Percentiles rank a stretch among this genome's conserved stretches.
phyloP scores from a whole-genome alignment of 2,329 filamentous ascomycete genomes.

The Xylariaceae sp. region DNA sequence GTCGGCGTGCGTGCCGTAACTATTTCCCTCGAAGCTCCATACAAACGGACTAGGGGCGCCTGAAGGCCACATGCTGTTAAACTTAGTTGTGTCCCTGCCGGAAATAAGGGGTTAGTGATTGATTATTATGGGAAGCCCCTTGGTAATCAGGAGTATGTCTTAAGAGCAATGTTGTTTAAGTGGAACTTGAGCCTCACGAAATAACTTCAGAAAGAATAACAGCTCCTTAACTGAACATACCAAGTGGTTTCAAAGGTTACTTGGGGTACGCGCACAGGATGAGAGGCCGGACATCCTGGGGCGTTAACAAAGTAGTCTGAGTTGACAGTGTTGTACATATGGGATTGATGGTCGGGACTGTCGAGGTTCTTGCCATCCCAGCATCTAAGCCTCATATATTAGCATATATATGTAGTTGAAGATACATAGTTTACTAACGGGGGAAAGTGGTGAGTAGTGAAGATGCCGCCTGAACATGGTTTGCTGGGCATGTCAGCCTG shows the following conservation, averaged over 20 bases:
- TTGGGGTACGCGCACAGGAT: slow-evolving; percentile 46
- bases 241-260: too few relatives aligned
- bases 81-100: slow-evolving; percentile 43
- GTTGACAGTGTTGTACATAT: slow-evolving; percentile 37
- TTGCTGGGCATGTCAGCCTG: slow-evolving; percentile 44
- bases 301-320: slow-evolving; percentile 28
- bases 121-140: neutral
- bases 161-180: neutral
- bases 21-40: slow-evolving; percentile 38
- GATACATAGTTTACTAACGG: slow-evolving; percentile 31
- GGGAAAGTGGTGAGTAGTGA: slow-evolving; percentile 47
- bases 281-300: slow-evolving; percentile 37
- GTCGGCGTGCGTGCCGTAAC: slow-evolving; percentile 44
- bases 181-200: neutral
- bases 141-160: neutral
- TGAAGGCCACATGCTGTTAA: slow-evolving; percentile 44
- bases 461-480: slow-evolving; percentile 48
- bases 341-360: slow-evolving; percentile 31
- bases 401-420: slow-evolving; percentile 7
- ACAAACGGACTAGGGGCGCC: slow-evolving; percentile 38
- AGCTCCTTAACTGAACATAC: neutral
- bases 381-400: slow-evolving; percentile 27
- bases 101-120: neutral
- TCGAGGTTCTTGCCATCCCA: slow-evolving; percentile 34
- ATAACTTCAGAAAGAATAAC: neutral